Base-by-base conservation (phyloP, 108 stramenopile species). In the Bacterosira constricta region DNA sequence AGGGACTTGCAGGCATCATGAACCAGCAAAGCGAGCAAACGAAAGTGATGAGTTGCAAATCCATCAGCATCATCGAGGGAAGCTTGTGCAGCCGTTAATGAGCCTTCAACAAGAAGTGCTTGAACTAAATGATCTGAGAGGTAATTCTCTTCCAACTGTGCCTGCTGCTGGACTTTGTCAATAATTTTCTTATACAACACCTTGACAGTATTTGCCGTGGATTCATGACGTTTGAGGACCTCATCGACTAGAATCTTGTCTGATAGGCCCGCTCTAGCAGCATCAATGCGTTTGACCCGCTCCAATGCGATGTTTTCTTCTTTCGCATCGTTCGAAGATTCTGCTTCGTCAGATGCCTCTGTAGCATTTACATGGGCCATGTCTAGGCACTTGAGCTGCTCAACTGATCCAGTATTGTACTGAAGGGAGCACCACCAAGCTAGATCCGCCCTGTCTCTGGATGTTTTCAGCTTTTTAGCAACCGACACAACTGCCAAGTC, bases 391-490 rank as follows among this genome's bases (percentile, higher is more conserved):
- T 56, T 63, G 27, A 95, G 75, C 57, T 81, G 68, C 11, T 83
- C 80, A 13, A 74, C 63, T 18, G 88, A 87, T 20, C 77, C 76
- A 41, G 63, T 65, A 34, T 73, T 63, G 60, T 89, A 83, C 27
- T 66, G 50, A 23, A 65, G 58, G 6, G 94, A 72, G 53, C 91
- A 95, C 94, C 94, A 95, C 77, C 89, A 90, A 34, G 86, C 77
- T 26, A 95, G 77, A 10, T 88, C 83, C 25, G 85, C 81, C 34
- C 83, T 77, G 65, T 90, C 94, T 12, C 44, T 47, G 3, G 86
- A 47, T 6, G 65, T 47, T 37, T 79, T 54, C 27, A 95, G 52
- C 36, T 77, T 78, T 54, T 89, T 85, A 5, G 87, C 49, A 29
- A 90, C 85, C 1, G 85, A 85, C 6, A 84, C 41, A 42, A 92